phyloP scores from a whole-genome alignment of 139 green algal genomes.

The Penium margaritaceum region DNA sequence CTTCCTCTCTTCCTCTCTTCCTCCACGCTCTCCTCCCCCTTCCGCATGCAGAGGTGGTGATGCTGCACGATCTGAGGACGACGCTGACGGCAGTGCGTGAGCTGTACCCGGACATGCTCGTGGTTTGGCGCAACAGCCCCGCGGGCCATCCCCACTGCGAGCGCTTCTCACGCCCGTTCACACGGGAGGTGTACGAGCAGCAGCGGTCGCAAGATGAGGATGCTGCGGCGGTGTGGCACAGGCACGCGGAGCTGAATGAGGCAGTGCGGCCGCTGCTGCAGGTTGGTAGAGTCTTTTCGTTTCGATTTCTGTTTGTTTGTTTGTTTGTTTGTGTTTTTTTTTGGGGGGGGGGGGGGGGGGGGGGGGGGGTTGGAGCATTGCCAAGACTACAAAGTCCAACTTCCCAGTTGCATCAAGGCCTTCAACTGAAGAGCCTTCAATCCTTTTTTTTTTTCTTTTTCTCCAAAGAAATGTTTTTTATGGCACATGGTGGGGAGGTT shows the following conservation, averaged over 20 bases:
- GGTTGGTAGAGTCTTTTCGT: too few species aligned
- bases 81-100: neutral
- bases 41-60: neutral
- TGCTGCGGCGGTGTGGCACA: slow-evolving; percentile 9
- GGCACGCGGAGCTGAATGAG: slow-evolving; percentile 6
- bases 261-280: slow-evolving; percentile 7
- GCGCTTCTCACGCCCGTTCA: neutral
- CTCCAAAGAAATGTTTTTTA: too few species aligned
- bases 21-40: neutral
- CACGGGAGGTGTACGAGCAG: too few species aligned
- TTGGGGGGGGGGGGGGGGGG: too few species aligned
- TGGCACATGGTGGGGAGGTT: too few species aligned
- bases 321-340: too few species aligned
- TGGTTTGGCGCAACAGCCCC: slow-evolving; percentile 24
- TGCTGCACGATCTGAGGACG: neutral
- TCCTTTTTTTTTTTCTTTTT: too few species aligned
- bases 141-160: slow-evolving; percentile 14
- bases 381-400: too few species aligned
- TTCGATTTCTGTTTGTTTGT: too few species aligned
- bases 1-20: neutral
- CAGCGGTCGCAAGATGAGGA: neutral
- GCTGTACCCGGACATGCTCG: neutral
- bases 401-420: too few species aligned
- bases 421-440: too few species aligned
- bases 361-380: too few species aligned